Conservation (phyloP, 129 eudicot species). For the Arctium lappa region DNA sequence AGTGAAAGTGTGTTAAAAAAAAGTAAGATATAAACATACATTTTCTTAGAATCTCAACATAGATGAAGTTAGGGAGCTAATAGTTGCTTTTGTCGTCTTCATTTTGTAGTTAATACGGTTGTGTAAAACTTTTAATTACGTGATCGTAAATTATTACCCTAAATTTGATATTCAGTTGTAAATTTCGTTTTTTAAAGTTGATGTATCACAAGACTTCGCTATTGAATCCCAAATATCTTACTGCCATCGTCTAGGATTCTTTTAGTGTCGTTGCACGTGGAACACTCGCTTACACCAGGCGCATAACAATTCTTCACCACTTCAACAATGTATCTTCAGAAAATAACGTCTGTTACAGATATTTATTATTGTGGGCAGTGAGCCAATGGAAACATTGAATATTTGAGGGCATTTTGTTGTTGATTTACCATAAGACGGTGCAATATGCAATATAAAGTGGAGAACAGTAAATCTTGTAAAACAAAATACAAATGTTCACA, state of each 20-base stretch:
- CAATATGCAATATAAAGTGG: neutral
- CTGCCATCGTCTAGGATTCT: too few species aligned
- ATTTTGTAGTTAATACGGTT: too few species aligned
- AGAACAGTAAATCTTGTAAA: neutral
- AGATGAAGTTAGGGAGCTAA: neutral
- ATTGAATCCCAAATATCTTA: neutral
- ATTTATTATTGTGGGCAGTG: too few species aligned
- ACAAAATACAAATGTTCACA: neutral
- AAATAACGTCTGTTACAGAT: neutral
- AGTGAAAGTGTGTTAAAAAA: neutral
- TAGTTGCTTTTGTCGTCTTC: neutral
- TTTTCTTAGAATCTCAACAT: neutral
- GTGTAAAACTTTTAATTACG: too few species aligned
- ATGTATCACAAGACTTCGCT: neutral
- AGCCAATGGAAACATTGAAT: neutral
- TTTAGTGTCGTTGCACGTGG: too few species aligned
- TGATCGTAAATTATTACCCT: neutral
- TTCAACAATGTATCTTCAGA: too few species aligned
- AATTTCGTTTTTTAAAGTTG: too few species aligned
- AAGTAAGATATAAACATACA: neutral
- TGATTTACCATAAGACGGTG: too few species aligned
- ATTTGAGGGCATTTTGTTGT: neutral
- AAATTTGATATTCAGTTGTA: neutral
- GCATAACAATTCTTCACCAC: too few species aligned
- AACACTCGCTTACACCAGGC: too few species aligned